Percentiles rank a stretch among this genome's conserved stretches.
phyloP scores from a whole-genome alignment of 441 rosid species.

The Omphalea diandra region DNA sequence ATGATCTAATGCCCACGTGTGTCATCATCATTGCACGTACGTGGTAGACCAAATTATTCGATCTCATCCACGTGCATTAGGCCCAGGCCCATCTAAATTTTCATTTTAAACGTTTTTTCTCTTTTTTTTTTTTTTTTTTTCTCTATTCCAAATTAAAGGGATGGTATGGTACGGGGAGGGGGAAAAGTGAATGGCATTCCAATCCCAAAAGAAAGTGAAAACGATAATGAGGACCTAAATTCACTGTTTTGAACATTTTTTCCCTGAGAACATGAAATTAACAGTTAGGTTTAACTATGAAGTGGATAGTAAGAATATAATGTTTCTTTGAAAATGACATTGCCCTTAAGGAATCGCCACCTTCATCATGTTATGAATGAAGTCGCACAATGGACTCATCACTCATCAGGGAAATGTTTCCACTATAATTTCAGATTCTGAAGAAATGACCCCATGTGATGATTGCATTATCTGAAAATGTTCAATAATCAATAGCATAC shows the following conservation, averaged over 20 bases:
- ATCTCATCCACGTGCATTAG: slow-evolving; percentile 31
- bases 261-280: not conserved
- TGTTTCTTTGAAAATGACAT: not conserved
- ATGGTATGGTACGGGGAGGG: too few species aligned
- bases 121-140: not conserved
- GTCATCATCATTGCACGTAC: slow-evolving; percentile 40
- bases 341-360: not conserved
- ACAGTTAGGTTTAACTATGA: not conserved
- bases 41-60: slow-evolving; percentile 39
- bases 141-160: too few species aligned
- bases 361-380: slow-evolving; percentile 19
- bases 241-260: too few species aligned
- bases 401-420: slow-evolving; percentile 13
- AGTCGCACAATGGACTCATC: slow-evolving; percentile 18
- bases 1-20: slow-evolving; percentile 45
- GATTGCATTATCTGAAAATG: slow-evolving; percentile 21
- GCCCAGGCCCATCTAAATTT: slow-evolving; percentile 29
- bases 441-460: slow-evolving; percentile 17
- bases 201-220: not conserved
- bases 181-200: not conserved
- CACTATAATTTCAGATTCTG: slow-evolving; percentile 21
- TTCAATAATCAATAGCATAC: slow-evolving; percentile 14
- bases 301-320: not conserved
- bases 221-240: too few species aligned
- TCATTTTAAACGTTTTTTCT: too few species aligned